A percentile compares a stretch with the other conserved stretches of the same genome.
phyloP scores from a whole-genome alignment of 2,329 filamentous ascomycete species.

The Zelopaecilomyces penicillatus region DNA sequence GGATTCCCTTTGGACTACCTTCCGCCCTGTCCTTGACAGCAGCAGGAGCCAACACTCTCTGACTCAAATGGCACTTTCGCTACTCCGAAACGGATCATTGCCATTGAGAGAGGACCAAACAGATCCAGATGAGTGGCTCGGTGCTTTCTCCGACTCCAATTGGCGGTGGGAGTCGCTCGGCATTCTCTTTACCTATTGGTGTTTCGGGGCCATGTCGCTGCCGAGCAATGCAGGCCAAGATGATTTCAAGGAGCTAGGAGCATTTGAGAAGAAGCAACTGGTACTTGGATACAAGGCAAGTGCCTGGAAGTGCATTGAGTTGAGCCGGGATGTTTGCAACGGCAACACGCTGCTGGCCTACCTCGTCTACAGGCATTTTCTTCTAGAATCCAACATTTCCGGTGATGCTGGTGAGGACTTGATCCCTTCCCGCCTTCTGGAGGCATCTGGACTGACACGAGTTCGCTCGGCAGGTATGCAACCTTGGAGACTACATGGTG shows the following conservation, averaged over 20 bases:
- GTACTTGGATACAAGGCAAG: slow-evolving; percentile 1
- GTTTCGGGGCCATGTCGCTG: not conserved
- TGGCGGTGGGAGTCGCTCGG: slow-evolving; percentile 37
- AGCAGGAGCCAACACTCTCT: slow-evolving; percentile 1
- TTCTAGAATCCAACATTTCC: slow-evolving; percentile 4
- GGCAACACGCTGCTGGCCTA: slow-evolving; percentile 2
- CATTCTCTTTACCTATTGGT: slow-evolving; percentile 20
- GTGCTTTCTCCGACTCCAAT: slow-evolving; percentile 27
- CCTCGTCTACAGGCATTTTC: slow-evolving; percentile 3
- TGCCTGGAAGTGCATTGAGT: slow-evolving; percentile 7
- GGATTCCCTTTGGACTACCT: slow-evolving; percentile 1
- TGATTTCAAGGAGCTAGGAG: not conserved
- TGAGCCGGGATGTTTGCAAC: slow-evolving; percentile 3
- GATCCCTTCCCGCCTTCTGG: not conserved
- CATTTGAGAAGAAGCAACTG: not conserved
- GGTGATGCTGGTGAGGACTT: slow-evolving; percentile 5
- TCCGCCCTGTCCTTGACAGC: not conserved
- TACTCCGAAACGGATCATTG: slow-evolving; percentile 29
- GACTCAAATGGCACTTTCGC: slow-evolving; percentile 19
- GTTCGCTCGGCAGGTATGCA: slow-evolving; percentile 5
- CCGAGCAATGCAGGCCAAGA: not conserved
- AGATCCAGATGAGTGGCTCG: slow-evolving; percentile 27
- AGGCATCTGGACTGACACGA: not conserved
- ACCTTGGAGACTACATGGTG: slow-evolving; percentile 7
- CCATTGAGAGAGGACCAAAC: slow-evolving; percentile 26